Conservation (phyloP, 164 flowering plant species). For the Echeveria elegans region DNA sequence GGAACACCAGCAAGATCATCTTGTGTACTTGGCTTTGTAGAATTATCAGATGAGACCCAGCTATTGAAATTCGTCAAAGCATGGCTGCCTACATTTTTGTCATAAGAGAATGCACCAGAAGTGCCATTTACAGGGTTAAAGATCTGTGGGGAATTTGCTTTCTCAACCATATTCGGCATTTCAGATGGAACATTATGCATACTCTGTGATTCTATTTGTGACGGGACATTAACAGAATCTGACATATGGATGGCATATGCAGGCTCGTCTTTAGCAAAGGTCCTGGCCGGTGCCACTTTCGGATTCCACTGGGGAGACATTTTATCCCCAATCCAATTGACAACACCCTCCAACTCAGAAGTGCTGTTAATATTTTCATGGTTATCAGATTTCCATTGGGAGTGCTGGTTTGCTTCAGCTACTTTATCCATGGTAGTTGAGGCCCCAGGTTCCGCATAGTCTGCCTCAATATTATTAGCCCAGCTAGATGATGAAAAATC, state of each 20-base stretch:
- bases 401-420: conserved; percentile 10
- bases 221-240: conserved; percentile 11
- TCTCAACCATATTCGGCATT: neutral
- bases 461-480: conserved; percentile 15
- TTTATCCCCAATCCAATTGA: conserved; percentile 22
- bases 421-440: conserved; percentile 11
- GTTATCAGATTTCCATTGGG: conserved; percentile 13
- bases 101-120: conserved; percentile 38
- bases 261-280: conserved; percentile 17
- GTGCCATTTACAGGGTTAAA: neutral
- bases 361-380: conserved; percentile 9
- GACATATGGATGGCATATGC: conserved; percentile 12
- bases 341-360: conserved; percentile 16
- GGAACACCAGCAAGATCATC: neutral
- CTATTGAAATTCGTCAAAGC: neutral
- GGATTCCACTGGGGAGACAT: conserved; percentile 40
- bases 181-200: conserved; percentile 11
- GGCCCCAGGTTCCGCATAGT: conserved; percentile 11
- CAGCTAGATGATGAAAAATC: conserved; percentile 15
- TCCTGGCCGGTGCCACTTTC: conserved; percentile 15
- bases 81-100: neutral
- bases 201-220: neutral
- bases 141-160: neutral
- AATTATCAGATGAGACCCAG: neutral
- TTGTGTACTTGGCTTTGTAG: neutral